Evolutionary conservation across 176 grass and related monocot species (phyloP).

Genomic region (maize (Zea mays)): DNA sequence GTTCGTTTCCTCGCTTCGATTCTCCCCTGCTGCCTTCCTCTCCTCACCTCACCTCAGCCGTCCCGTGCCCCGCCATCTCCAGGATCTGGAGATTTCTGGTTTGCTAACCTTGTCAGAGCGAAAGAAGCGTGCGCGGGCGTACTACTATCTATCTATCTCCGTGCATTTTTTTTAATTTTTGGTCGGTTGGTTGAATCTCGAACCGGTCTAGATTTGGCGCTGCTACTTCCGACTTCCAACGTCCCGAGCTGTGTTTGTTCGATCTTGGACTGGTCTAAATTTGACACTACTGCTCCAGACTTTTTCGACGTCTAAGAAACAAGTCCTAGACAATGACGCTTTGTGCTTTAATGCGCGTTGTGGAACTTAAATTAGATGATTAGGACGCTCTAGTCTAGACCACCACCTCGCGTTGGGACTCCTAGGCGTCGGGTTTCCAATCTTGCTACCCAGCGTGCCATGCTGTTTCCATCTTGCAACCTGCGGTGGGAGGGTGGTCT

Average conservation of each 20-base stretch:
- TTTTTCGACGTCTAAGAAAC: not conserved
- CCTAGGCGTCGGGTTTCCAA: too few relatives aligned
- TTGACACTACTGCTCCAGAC: not conserved
- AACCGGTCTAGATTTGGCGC: not conserved
- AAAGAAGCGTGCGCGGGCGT: not conserved
- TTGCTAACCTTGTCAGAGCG: not conserved
- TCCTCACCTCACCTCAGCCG: not conserved
- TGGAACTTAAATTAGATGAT: slow-evolving; percentile 12
- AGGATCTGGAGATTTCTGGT: not conserved
- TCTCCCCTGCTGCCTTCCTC: not conserved
- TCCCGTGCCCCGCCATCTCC: not conserved
- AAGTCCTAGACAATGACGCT: not conserved
- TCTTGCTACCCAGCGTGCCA: not conserved
- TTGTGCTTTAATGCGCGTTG: not conserved
- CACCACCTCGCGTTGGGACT: not conserved
- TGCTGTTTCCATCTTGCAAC: slow-evolving; percentile 20
- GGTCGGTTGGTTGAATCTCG: not conserved
- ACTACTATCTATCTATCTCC: not conserved
- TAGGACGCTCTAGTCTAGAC: not conserved
- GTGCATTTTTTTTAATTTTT: not conserved
- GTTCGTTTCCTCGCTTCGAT: slow-evolving; percentile 35
- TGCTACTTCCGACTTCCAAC: not conserved
- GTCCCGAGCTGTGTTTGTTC: not conserved
- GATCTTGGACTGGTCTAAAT: not conserved
- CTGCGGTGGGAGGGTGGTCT: not conserved